Evolutionary conservation across 495 filamentous ascomycete species (phyloP).

Genomic region (Delitschia confertaspora): DNA sequence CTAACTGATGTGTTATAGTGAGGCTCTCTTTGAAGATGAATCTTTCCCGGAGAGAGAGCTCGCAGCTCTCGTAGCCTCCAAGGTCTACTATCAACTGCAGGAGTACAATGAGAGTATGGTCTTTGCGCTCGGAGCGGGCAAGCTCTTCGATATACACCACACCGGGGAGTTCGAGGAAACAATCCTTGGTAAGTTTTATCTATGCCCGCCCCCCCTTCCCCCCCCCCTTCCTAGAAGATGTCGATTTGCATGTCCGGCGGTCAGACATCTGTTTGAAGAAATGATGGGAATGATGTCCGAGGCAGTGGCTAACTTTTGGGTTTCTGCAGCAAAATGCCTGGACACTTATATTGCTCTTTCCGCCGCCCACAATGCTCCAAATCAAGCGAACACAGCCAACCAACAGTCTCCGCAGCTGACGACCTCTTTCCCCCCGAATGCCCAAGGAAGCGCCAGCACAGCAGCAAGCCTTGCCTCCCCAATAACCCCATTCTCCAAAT

Average conservation of each 20-base stretch:
- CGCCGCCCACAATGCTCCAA: conserved; percentile 53
- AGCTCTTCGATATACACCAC: conserved; percentile 85
- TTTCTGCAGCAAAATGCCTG: conserved; percentile 68
- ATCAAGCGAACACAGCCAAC: conserved; percentile 41
- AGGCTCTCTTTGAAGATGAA: conserved; percentile 96
- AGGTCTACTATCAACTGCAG: conserved; percentile 97
- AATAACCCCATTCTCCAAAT: conserved; percentile 89
- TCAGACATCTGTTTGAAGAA: background rate
- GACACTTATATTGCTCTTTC: conserved; percentile 93
- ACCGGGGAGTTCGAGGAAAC: conserved; percentile 97
- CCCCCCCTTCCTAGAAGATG: background rate
- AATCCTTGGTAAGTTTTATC: conserved; percentile 59
- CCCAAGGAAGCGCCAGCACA: conserved; percentile 55
- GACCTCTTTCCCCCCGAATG: conserved; percentile 58
- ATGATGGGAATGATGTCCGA: background rate
- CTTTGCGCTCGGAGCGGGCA: conserved; percentile 90
- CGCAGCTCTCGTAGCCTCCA: conserved; percentile 87
- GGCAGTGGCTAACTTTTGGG: background rate
- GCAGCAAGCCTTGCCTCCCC: conserved; percentile 70
- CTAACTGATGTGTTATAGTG: conserved; percentile 46
- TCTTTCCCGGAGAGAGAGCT: conserved; percentile 87
- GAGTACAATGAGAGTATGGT: conserved; percentile 99
- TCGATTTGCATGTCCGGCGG: background rate
- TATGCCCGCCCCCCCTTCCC: background rate
- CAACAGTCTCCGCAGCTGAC: conserved; percentile 57